Base-by-base conservation (phyloP, 441 rosid species). In the Adansonia madagascariensis region DNA sequence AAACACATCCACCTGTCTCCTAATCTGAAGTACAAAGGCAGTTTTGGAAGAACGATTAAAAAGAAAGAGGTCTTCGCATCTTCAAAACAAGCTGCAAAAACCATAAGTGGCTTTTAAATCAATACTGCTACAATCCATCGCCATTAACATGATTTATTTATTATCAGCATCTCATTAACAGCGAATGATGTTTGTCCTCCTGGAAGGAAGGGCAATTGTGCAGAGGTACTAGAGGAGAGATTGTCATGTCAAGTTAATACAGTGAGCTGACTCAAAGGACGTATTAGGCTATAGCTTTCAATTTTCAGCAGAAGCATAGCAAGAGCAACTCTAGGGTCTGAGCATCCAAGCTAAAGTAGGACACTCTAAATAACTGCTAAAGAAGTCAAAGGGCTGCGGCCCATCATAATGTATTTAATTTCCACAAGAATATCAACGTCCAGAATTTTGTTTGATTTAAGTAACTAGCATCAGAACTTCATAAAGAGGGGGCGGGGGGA, bases 191-290 rank as follows among this genome's bases (percentile, higher is more conserved):
- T 27, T 52, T 67, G 55, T 44, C 47, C 46, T 53, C 62, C 46
- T 4, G 6, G 62, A 27, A 74, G 55, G 65, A 11, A 70, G 8
- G 77, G 62, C 52, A 41, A 63, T 75, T 17, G 27, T 8, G 66
- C 7, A 15, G 57, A 31, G 41, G 39, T 64, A 49, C 79, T 49
- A 71, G 63, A 64, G 27, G 24, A 41, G 24, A 53, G 57, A 52
- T 57, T 71, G 72, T 47, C 60, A 75, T 43, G 20, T 47, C 52
- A 31, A 62, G 61, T 1, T 6, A 22, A 27, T 31, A n/a, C 35
- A 53, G 59, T 50, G 50, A 77, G 55, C 57, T 61, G 60, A 68
- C 52, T 15, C 2, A n/a, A 72, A 52, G 61, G 61, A 71, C 8
- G 46, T 8, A 31, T 3, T 5, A 70, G 43, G 47, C 61, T 52